Evolutionary conservation across 2,329 filamentous ascomycete species (phyloP).

Genomic region (Neonectria faginata): DNA sequence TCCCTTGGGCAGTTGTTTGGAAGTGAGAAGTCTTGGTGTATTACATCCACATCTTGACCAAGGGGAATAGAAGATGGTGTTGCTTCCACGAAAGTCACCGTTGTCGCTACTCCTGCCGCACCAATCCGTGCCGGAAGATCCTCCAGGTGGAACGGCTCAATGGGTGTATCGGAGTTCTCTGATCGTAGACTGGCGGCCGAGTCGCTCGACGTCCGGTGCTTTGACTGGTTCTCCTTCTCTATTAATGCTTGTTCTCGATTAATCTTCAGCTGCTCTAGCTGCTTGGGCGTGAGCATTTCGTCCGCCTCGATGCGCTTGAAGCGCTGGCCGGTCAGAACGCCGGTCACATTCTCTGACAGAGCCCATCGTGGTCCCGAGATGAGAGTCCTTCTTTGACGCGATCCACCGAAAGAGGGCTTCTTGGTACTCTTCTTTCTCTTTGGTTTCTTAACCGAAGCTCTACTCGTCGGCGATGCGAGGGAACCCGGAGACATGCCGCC

Average conservation of each 20-base stretch:
- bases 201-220: slow-evolving; percentile 40
- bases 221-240: slow-evolving; percentile 35
- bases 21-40: slow-evolving; percentile 43
- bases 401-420: slow-evolving; percentile 22
- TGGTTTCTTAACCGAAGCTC: slow-evolving; percentile 54
- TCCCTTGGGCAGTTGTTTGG: slow-evolving; percentile 8
- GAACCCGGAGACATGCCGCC: slow-evolving; percentile 28
- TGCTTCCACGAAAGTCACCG: slow-evolving; percentile 22
- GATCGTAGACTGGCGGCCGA: slow-evolving; percentile 40
- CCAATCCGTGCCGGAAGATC: slow-evolving; percentile 58
- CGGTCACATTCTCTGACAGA: slow-evolving; percentile 67
- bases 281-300: slow-evolving; percentile 68
- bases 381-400: slow-evolving; percentile 30
- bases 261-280: slow-evolving; percentile 60
- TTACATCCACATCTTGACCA: slow-evolving; percentile 44
- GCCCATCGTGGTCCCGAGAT: slow-evolving; percentile 59
- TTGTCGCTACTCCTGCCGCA: slow-evolving; percentile 46
- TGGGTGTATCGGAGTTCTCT: slow-evolving; percentile 52
- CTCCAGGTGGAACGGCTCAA: slow-evolving; percentile 64
- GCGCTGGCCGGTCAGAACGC: slow-evolving; percentile 65
- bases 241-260: slow-evolving; percentile 46
- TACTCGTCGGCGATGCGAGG: slow-evolving; percentile 40
- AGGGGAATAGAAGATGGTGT: slow-evolving; percentile 23
- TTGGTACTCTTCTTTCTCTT: slow-evolving; percentile 51
- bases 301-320: slow-evolving; percentile 68